A percentile compares a stretch with the other conserved stretches of the same genome.
phyloP scores from a whole-genome alignment of 352 stramenopile genomes.

The Globisporangium irregulare region DNA sequence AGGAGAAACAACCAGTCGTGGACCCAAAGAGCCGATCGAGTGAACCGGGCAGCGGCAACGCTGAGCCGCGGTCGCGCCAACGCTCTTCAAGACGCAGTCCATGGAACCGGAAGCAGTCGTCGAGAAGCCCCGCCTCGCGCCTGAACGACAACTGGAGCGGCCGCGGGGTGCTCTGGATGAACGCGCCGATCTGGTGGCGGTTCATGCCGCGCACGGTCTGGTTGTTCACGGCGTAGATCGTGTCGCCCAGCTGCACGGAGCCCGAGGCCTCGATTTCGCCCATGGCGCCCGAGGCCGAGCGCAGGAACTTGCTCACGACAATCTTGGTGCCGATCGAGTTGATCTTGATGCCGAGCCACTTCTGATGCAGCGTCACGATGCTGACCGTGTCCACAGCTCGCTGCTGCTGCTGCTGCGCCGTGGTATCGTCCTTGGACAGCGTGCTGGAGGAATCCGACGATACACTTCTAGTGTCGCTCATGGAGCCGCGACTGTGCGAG shows the following conservation, averaged over 20 bases:
- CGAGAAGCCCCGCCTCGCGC: conserved; percentile 43
- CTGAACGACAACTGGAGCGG: conserved; percentile 63
- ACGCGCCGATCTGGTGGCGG: conserved; percentile 53
- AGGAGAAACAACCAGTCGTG: conserved; percentile 35
- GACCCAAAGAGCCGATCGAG: conserved; percentile 37
- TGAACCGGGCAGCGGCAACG: conserved; percentile 40
- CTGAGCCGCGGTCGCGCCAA: conserved; percentile 57
- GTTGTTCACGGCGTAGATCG: conserved; percentile 65
- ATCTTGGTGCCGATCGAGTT: conserved; percentile 70
- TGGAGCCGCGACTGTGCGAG: conserved; percentile 16
- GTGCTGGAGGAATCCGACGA: conserved; percentile 3
- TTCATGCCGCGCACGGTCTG: conserved; percentile 55
- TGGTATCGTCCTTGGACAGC: conserved; percentile 11
- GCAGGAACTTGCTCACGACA: conserved; percentile 73
- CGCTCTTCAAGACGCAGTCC: conserved; percentile 46
- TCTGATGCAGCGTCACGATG: conserved; percentile 54
- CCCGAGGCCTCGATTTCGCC: conserved; percentile 75
- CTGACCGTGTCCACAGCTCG: conserved; percentile 18
- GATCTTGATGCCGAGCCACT: conserved; percentile 77
- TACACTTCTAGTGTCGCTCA: conserved; percentile 13
- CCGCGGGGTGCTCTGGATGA: conserved; percentile 53
- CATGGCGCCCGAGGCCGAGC: conserved; percentile 43
- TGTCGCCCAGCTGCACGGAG: conserved; percentile 51
- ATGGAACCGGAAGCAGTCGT: conserved; percentile 55
- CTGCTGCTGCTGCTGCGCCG: conserved; percentile 3